Percentiles rank a stretch among this genome's conserved stretches.
Evolutionary conservation across 306 rosid species (phyloP).

Genomic region (Castanopsis chinensis): DNA sequence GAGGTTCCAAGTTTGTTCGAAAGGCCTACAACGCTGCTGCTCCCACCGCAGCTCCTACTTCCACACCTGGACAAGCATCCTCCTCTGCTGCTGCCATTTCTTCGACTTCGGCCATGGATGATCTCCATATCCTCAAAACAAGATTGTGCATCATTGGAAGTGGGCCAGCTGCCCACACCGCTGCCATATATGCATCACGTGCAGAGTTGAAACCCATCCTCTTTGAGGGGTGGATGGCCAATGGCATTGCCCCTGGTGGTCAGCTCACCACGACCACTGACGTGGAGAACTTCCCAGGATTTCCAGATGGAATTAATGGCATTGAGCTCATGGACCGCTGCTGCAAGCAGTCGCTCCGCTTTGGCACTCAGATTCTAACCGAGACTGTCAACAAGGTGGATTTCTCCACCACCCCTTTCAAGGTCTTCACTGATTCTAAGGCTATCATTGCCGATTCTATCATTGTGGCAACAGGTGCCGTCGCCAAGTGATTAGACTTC

Average conservation of each 20-base stretch:
- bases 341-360: too few species aligned
- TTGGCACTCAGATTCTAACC: constrained; percentile 74
- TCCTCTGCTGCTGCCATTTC: constrained; percentile 5
- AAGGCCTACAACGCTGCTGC: background rate
- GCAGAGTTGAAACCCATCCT: constrained; percentile 82
- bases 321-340: constrained; percentile 76
- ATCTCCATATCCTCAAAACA: constrained; percentile 41
- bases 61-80: background rate
- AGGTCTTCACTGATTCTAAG: constrained; percentile 52
- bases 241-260: constrained; percentile 82
- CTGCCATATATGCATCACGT: constrained; percentile 83
- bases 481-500: constrained; percentile 64
- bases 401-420: constrained; percentile 61
- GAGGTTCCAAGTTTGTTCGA: background rate
- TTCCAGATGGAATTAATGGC: constrained; percentile 67
- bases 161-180: constrained; percentile 85
- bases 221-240: constrained; percentile 93
- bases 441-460: constrained; percentile 56
- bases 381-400: constrained; percentile 75
- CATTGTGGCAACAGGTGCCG: constrained; percentile 85
- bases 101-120: constrained; percentile 35
- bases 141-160: constrained; percentile 83
- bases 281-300: constrained; percentile 86
- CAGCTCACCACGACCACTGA: constrained; percentile 91
- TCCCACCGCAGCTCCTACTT: background rate